A percentile compares a stretch with the other conserved stretches of the same genome.
phyloP scores from a whole-genome alignment of 1,284 basidiomycete genomes.

The Ganoderma sp. region DNA sequence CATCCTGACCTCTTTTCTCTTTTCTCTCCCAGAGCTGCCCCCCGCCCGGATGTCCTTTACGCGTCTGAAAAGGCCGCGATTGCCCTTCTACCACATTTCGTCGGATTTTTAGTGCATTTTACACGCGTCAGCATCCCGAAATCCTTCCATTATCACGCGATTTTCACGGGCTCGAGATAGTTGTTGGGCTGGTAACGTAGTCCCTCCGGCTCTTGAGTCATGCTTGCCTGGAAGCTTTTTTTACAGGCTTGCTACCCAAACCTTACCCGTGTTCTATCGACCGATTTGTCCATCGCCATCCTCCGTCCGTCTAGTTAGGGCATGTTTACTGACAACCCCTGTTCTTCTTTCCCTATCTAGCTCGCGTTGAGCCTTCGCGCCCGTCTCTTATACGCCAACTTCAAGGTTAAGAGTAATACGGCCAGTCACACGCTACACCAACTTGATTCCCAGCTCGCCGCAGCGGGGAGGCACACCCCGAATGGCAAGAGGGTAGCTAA shows the following conservation, averaged over 20 bases:
- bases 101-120: constrained; percentile 1
- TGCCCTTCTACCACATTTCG: neutral
- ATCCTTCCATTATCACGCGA: constrained; percentile 5
- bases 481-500: constrained; percentile 43
- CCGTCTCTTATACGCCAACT: constrained; percentile 78
- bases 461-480: constrained; percentile 40
- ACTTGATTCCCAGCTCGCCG: constrained; percentile 60
- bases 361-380: constrained; percentile 77
- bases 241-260: constrained; percentile 34
- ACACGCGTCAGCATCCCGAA: constrained; percentile 13
- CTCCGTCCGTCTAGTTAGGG: neutral
- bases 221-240: constrained; percentile 16
- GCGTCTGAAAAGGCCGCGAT: neutral
- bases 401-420: constrained; percentile 77
- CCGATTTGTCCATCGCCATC: neutral
- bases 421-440: constrained; percentile 67
- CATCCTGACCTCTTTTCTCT: constrained; percentile 15
- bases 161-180: neutral
- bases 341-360: constrained; percentile 48
- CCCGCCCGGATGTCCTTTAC: constrained; percentile 2
- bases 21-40: neutral
- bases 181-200: neutral
- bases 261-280: neutral
- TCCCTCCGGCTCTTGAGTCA: constrained; percentile 14
- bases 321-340: constrained; percentile 45